A percentile compares a stretch with the other conserved stretches of the same genome.
These are phyloP conservation scores for Citrullus colocynthis DNA, from an alignment of 306 rosid species.

Conservation along the genomic window DNA sequence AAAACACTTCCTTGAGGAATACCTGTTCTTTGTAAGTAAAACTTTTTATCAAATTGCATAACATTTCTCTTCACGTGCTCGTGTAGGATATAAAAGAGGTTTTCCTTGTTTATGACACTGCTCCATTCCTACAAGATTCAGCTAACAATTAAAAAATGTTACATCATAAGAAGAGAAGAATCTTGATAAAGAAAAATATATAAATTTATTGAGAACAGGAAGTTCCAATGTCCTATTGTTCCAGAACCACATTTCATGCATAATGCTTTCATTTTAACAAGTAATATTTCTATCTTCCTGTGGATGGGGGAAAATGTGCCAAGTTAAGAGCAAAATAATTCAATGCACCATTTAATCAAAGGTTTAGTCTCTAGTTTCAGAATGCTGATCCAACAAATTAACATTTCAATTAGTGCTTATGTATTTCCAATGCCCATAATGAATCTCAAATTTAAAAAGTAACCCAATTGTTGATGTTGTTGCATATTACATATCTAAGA, in stretches of 20 bases:
- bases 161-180: not conserved
- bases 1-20: constrained; percentile 90
- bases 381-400: not conserved
- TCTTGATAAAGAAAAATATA: not conserved
- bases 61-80: constrained; percentile 76
- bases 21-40: constrained; percentile 68
- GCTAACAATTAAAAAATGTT: not conserved
- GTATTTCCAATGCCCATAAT: not conserved
- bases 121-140: constrained; percentile 28
- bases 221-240: not conserved
- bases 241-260: not conserved
- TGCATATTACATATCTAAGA: not conserved
- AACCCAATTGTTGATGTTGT: not conserved
- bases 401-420: not conserved
- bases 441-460: not conserved
- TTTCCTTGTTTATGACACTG: constrained; percentile 28
- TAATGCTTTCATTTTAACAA: not conserved
- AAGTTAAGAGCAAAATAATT: not conserved
- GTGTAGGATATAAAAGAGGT: constrained; percentile 23
- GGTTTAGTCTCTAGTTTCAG: not conserved
- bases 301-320: not conserved
- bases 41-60: constrained; percentile 49
- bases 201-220: not conserved
- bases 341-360: not conserved
- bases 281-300: not conserved